Evolutionary conservation across 1,284 basidiomycete species (phyloP).

Genomic region (Ganoderma leucocontextum): DNA sequence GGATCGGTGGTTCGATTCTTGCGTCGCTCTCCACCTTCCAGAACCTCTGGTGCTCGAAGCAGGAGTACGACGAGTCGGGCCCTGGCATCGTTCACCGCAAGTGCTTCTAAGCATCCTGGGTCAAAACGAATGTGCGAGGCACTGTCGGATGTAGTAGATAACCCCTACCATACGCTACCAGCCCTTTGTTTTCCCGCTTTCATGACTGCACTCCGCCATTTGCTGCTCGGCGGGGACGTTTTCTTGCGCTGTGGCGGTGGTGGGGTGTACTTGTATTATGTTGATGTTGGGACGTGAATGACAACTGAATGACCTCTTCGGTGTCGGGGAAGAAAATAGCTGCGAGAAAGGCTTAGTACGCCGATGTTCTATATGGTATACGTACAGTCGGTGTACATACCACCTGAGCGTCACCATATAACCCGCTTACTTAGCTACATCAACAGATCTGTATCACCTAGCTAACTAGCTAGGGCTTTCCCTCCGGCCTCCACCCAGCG

Average conservation of each 20-base stretch:
- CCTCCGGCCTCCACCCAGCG: no score
- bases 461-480: no score
- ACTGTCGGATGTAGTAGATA: slow-evolving; percentile 40
- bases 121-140: slow-evolving; percentile 36
- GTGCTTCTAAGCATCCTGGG: slow-evolving; percentile 39
- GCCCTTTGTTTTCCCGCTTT: slow-evolving; percentile 31
- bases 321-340: not conserved
- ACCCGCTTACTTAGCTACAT: no score
- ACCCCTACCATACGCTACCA: slow-evolving; percentile 41
- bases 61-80: slow-evolving; percentile 91
- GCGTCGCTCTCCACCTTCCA: slow-evolving; percentile 98
- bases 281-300: slow-evolving; percentile 33
- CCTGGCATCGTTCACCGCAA: slow-evolving; percentile 87
- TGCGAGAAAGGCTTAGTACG: not conserved
- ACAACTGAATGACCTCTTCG: slow-evolving; percentile 26
- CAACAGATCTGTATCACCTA: no score
- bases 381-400: no score
- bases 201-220: slow-evolving; percentile 27
- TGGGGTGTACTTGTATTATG: slow-evolving; percentile 35
- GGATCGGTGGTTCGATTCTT: slow-evolving; percentile 99
- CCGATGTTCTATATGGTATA: slow-evolving; percentile 17
- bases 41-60: slow-evolving; percentile 92
- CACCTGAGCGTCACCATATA: no score
- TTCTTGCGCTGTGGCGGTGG: slow-evolving; percentile 28
- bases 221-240: slow-evolving; percentile 20